phyloP scores from a whole-genome alignment of 441 rosid species.

The Croton setiger region DNA sequence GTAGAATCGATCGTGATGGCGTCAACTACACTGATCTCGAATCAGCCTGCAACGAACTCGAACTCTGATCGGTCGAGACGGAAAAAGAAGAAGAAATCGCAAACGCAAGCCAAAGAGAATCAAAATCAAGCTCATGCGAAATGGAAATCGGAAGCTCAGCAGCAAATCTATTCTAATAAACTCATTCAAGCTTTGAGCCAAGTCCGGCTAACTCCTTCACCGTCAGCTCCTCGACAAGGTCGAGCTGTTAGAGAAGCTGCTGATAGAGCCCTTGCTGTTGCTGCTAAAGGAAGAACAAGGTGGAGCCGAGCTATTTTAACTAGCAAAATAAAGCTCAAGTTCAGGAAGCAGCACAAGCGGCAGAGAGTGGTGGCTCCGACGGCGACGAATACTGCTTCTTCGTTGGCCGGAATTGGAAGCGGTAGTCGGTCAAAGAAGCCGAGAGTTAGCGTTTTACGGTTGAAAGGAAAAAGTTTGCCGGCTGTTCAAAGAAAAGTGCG shows the following conservation, averaged over 20 bases:
- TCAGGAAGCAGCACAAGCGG: conserved; percentile 61
- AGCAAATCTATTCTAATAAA: conserved; percentile 73
- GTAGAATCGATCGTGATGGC: conserved; percentile 29
- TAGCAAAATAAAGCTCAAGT: conserved; percentile 68
- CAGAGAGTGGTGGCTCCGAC: conserved; percentile 26
- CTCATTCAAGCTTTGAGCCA: conserved; percentile 65
- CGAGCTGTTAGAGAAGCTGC: conserved; percentile 80
- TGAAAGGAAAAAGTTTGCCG: conserved; percentile 56
- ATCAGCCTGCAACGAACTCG: conserved; percentile 31
- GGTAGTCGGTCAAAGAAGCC: conserved; percentile 53
- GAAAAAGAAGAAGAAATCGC: conserved; percentile 63
- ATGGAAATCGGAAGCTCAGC: conserved; percentile 83
- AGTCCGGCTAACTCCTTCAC: conserved; percentile 45
- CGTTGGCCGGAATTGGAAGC: conserved; percentile 18
- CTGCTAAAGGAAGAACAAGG: conserved; percentile 75
- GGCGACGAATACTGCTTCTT: conserved; percentile 12
- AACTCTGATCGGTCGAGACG: conserved; percentile 52
- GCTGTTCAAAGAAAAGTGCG: conserved; percentile 78
- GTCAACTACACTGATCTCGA: conserved; percentile 38
- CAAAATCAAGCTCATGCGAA: conserved; percentile 34
- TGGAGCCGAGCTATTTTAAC: conserved; percentile 95
- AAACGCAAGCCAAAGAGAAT: conserved; percentile 28
- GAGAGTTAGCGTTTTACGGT: conserved; percentile 53
- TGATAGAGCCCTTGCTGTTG: conserved; percentile 66
- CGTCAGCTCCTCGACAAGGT: conserved; percentile 51